phyloP scores from a whole-genome alignment of 257 asterid species.

The Solanum neorickii region DNA sequence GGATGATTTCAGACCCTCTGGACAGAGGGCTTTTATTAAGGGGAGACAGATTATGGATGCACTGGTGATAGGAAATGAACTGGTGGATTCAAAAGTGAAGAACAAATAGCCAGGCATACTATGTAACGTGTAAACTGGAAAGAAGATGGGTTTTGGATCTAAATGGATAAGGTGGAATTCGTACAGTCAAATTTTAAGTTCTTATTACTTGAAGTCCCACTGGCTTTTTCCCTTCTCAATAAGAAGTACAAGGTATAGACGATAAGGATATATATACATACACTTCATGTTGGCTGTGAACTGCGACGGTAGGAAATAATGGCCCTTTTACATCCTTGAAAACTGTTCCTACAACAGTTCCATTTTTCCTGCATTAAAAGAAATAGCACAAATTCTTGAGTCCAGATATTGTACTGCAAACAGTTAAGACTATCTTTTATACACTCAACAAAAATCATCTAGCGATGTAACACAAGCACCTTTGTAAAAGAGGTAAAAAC shows the following conservation, averaged over 20 bases:
- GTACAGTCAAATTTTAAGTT: background rate
- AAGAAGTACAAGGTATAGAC: background rate
- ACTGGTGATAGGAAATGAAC: background rate
- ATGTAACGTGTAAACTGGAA: background rate
- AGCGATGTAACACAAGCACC: background rate
- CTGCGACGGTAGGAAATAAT: conserved; percentile 82
- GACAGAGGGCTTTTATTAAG: background rate
- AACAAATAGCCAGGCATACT: background rate
- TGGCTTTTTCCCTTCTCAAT: background rate
- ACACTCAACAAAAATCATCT: background rate
- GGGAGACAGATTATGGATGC: background rate
- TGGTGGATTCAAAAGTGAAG: background rate
- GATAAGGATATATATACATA: conserved; percentile 24
- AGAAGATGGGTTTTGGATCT: background rate
- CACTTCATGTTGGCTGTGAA: conserved; percentile 97
- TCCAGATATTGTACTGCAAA: background rate
- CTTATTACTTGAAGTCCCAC: background rate
- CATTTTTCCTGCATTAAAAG: conserved; percentile 63
- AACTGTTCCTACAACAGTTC: conserved; percentile 60
- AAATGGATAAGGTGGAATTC: background rate
- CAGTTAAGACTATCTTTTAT: background rate
- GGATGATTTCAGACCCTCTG: background rate
- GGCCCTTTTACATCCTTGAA: conserved; percentile 79
- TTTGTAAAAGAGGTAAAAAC: background rate
- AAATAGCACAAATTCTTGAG: conserved; percentile 7